Percentiles rank a stretch among this genome's conserved stretches.
phyloP scores from a whole-genome alignment of 768 basidiomycete species.

The Termitomyces titanicus region DNA sequence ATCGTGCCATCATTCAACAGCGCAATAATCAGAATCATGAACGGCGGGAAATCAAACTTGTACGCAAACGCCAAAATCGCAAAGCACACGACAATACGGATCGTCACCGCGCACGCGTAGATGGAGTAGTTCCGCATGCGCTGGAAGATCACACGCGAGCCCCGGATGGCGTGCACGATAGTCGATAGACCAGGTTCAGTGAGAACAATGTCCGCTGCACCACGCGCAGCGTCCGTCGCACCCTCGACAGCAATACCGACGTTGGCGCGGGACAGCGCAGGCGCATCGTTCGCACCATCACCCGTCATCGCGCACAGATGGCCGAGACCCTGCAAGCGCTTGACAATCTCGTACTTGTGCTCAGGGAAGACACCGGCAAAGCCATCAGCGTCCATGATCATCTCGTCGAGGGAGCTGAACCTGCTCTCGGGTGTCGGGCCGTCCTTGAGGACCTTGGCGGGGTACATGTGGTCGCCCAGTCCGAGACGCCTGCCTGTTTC shows the following conservation, averaged over 20 bases:
- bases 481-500: constrained; percentile 98
- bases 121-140: constrained; percentile 99
- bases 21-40: constrained; percentile 99
- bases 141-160: constrained; percentile 99
- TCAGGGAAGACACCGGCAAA: constrained; percentile 99
- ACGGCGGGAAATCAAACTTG: constrained; percentile 98
- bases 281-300: constrained; percentile 99
- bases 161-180: constrained; percentile 97
- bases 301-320: constrained; percentile 99
- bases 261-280: constrained; percentile 96
- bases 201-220: constrained; percentile 96
- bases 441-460: constrained; percentile 98
- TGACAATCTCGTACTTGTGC: constrained; percentile 99
- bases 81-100: constrained; percentile 98
- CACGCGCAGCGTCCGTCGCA: constrained; percentile 97
- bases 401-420: constrained; percentile 85
- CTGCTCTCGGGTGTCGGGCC: constrained; percentile 86
- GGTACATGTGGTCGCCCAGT: constrained; percentile 99
- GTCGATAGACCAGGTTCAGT: constrained; percentile 99
- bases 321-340: constrained; percentile 93
- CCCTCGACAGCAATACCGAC: constrained; percentile 99
- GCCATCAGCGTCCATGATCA: constrained; percentile 99
- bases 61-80: constrained; percentile 93
- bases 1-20: constrained; percentile 98
- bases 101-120: constrained; percentile 92